These are phyloP conservation scores for Gorgonomyces haynaldii DNA, from an alignment of 192 early-diverging fungal species.

Conservation along the genomic window DNA sequence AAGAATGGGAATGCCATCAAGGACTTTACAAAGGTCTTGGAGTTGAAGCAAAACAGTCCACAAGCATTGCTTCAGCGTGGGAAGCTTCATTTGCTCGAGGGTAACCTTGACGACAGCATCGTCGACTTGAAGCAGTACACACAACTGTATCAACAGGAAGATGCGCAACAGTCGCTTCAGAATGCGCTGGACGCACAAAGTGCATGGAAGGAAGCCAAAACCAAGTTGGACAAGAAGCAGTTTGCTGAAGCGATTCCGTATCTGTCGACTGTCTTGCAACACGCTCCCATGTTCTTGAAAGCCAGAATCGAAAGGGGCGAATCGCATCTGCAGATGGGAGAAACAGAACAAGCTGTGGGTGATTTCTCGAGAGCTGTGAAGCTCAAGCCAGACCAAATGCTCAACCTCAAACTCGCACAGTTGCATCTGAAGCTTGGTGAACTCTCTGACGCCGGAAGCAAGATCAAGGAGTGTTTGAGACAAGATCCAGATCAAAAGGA, in stretches of 20 bases:
- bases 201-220: not conserved
- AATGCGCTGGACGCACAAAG: not conserved
- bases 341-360: conserved; percentile 74
- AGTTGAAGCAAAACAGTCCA: conserved; percentile 69
- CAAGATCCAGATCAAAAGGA: conserved; percentile 85
- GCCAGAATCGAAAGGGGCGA: too few species aligned
- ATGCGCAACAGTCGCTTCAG: too few species aligned
- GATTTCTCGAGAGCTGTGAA: conserved; percentile 69
- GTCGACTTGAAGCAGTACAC: conserved; percentile 52
- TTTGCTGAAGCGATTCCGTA: too few species aligned
- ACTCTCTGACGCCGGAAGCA: conserved; percentile 50
- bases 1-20: conserved; percentile 56
- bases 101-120: conserved; percentile 49
- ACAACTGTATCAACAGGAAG: too few species aligned
- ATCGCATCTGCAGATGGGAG: conserved; percentile 58
- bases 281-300: too few species aligned
- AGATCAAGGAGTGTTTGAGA: conserved; percentile 74
- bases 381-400: conserved; percentile 53
- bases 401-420: conserved; percentile 52
- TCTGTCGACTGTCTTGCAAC: too few species aligned
- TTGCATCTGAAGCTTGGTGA: conserved; percentile 63
- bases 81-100: conserved; percentile 54
- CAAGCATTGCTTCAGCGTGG: conserved; percentile 68
- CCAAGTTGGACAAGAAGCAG: not conserved
- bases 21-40: conserved; percentile 72